phyloP scores from a whole-genome alignment of 2,329 filamentous ascomycete species.

The Malbranchea zuffiana region DNA sequence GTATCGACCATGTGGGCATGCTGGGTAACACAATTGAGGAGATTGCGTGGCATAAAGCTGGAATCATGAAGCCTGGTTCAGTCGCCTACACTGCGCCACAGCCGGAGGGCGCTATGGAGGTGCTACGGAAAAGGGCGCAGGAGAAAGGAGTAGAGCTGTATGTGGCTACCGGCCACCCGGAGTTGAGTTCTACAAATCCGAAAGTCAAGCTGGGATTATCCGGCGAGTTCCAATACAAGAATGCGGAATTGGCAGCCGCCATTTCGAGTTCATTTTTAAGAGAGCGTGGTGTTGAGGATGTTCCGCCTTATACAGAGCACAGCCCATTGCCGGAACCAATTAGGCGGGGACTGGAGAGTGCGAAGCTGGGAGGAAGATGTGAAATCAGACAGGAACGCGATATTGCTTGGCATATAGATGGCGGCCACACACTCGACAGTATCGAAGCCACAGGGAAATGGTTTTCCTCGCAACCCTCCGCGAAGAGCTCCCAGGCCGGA shows the following conservation, averaged over 20 bases:
- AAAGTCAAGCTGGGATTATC: conserved; percentile 47
- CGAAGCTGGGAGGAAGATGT: conserved; percentile 64
- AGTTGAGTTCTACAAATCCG: conserved; percentile 31
- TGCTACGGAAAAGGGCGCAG: conserved; percentile 45
- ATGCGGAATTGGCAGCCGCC: conserved; percentile 51
- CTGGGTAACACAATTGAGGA: conserved; percentile 66
- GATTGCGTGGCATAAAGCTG: conserved; percentile 88
- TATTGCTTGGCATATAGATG: conserved; percentile 71
- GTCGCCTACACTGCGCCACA: conserved; percentile 55
- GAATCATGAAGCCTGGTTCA: conserved; percentile 63
- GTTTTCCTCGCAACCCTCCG: conserved; percentile 50
- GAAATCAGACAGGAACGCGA: conserved; percentile 52
- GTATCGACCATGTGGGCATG: conserved; percentile 74
- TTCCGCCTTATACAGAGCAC: conserved; percentile 30
- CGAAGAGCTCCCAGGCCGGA: conserved; percentile 14
- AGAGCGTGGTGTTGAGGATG: conserved; percentile 24
- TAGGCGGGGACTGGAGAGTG: conserved; percentile 52
- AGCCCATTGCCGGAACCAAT: conserved; percentile 50
- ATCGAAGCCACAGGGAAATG: conserved; percentile 64
- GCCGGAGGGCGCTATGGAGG: conserved; percentile 42
- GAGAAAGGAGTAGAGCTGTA: conserved; percentile 41
- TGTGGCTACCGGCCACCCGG: conserved; percentile 40
- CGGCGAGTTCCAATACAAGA: conserved; percentile 52
- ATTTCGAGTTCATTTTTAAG: conserved; percentile 33
- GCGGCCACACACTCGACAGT: conserved; percentile 78